Conservation (phyloP, 2,329 filamentous ascomycete genomes). For the Penicillium griseofulvum region DNA sequence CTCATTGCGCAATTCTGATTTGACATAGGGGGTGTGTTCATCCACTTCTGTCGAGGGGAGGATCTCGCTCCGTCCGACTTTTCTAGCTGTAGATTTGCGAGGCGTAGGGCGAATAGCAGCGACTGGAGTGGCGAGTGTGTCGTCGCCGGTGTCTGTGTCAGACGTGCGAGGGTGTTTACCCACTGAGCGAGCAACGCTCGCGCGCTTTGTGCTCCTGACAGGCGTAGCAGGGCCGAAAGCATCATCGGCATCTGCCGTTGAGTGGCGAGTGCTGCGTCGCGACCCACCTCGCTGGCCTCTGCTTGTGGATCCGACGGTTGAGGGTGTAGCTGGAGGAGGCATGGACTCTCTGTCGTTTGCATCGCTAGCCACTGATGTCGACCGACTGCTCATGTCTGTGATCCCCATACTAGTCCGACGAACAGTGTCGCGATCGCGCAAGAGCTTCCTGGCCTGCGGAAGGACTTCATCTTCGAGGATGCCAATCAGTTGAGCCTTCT, state of each 20-base stretch:
- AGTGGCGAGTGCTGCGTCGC: constrained; percentile 50
- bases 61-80: constrained; percentile 50
- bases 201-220: constrained; percentile 25
- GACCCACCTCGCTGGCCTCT: constrained; percentile 54
- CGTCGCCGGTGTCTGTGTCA: constrained; percentile 34
- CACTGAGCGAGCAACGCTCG: constrained; percentile 37
- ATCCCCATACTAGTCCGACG: constrained; percentile 89
- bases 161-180: constrained; percentile 31
- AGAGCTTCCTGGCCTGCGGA: constrained; percentile 73
- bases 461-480: constrained; percentile 78
- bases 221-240: constrained; percentile 27
- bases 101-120: constrained; percentile 35
- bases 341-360: constrained; percentile 52
- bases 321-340: constrained; percentile 49
- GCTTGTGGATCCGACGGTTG: constrained; percentile 52
- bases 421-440: constrained; percentile 71
- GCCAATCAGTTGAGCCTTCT: constrained; percentile 83
- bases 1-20: constrained; percentile 49
- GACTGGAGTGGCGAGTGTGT: constrained; percentile 33
- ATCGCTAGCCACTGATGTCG: constrained; percentile 60
- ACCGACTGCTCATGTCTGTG: constrained; percentile 65
- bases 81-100: constrained; percentile 50
- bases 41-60: constrained; percentile 39
- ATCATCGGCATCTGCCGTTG: constrained; percentile 40
- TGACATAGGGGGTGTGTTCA: constrained; percentile 40